Evolutionary conservation across 2,329 filamentous ascomycete species (phyloP).

Genomic region (Arthroderma uncinatum): DNA sequence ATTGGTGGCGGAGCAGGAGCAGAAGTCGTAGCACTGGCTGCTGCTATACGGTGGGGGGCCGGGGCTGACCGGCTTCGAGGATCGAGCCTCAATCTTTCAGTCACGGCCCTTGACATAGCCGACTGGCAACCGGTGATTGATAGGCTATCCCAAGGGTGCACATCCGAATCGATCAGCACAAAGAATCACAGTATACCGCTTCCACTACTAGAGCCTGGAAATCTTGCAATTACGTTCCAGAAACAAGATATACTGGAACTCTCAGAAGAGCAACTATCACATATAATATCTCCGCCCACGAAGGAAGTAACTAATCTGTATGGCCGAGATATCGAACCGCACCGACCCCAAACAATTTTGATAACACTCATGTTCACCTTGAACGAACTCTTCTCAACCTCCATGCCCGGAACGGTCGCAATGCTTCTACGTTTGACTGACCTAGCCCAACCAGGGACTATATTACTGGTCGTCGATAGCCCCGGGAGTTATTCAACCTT

Average conservation of each 20-base stretch:
- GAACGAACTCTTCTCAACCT: slow-evolving; percentile 82
- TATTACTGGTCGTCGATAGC: slow-evolving; percentile 81
- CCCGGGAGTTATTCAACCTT: slow-evolving; percentile 87
- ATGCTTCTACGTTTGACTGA: slow-evolving; percentile 62
- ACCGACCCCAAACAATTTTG: slow-evolving; percentile 35
- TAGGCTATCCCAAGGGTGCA: slow-evolving; percentile 48
- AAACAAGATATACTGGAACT: slow-evolving; percentile 43
- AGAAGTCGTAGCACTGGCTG: slow-evolving; percentile 54
- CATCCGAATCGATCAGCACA: slow-evolving; percentile 22
- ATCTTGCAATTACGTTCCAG: slow-evolving; percentile 32
- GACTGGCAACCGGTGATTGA: slow-evolving; percentile 58
- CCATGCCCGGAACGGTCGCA: slow-evolving; percentile 61
- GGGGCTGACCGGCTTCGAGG: background rate
- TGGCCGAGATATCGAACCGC: background rate
- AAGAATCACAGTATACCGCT: slow-evolving; percentile 23
- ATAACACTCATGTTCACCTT: slow-evolving; percentile 86
- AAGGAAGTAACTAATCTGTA: background rate
- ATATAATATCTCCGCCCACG: slow-evolving; percentile 18
- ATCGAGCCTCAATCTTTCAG: slow-evolving; percentile 22
- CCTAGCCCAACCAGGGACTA: slow-evolving; percentile 45
- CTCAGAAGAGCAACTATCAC: slow-evolving; percentile 30
- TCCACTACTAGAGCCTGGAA: slow-evolving; percentile 13
- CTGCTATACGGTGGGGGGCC: slow-evolving; percentile 31
- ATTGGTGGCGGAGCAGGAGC: slow-evolving; percentile 56
- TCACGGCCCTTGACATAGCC: slow-evolving; percentile 70